Base-by-base conservation (phyloP, 2,329 filamentous ascomycete species). In the Colletotrichum eleusines region DNA sequence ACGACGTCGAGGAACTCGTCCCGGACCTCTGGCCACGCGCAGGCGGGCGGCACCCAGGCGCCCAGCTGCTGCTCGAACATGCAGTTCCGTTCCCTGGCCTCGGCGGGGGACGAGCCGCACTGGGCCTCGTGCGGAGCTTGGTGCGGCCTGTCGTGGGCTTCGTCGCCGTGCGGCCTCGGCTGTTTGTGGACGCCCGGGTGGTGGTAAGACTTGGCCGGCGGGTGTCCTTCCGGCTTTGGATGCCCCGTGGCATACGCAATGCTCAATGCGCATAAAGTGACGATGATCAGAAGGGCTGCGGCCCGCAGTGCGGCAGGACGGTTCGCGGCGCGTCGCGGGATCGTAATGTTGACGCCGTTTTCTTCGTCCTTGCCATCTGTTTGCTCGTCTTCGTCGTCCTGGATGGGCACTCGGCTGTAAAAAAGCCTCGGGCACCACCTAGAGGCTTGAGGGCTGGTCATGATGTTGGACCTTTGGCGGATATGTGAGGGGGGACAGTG, bases 1-100 rank as follows among this genome's bases (percentile, higher is more conserved):
- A 35, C 46, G 23, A 62, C n/a, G 26, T 51, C 59, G n/a, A 35
- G 59, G 59, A 62, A 62, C n/a, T 62, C 38, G 33, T 62, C 59
- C 11, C 50, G n/a, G 31, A 62, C 38, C 31, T 62, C 59, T 4
- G 33, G 26, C 59, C 59, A 62, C 20, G 28, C 59, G n/a, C 60
- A 63, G 12, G 20, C 33, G 4, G 46, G 3, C 23, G 60, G 16
- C 7, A 40, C 40, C 40, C 57, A 40, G 18, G 57, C 35, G 20
- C 40, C 35, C 20, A 42, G 40, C 28, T 59, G 38, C 57, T 44
- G 18, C 42, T 44, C 42, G 3, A 44, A 44, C 18, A 44, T n/a
- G 42, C 42, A n/a, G 18, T n/a, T 9, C 42, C 6, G 42, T 18
- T 44, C 18, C 20, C 18, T 9, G 42, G 42, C 42, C 20, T n/a